These are phyloP conservation scores for Fusarium brevicatenulatum DNA, from an alignment of 2,329 filamentous ascomycete genomes.

Conservation along the genomic window DNA sequence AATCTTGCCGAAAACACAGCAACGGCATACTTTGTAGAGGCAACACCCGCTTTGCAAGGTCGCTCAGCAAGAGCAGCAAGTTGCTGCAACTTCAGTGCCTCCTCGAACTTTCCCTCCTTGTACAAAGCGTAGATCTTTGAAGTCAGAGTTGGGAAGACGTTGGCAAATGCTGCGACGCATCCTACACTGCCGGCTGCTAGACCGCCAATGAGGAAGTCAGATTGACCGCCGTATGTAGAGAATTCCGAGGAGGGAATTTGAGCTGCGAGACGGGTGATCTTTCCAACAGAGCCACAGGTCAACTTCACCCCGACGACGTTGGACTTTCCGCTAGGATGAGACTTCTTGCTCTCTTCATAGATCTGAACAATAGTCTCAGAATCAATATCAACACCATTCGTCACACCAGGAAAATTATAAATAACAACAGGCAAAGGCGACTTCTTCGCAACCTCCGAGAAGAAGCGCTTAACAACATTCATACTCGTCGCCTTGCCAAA, in stretches of 20 bases:
- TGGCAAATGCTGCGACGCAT: slow-evolving; percentile 71
- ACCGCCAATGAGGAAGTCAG: slow-evolving; percentile 74
- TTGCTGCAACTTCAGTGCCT: slow-evolving; percentile 69
- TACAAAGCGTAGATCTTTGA: slow-evolving; percentile 71
- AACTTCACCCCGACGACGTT: slow-evolving; percentile 78
- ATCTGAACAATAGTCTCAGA: slow-evolving; percentile 63
- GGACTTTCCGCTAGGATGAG: slow-evolving; percentile 41
- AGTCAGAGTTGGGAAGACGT: slow-evolving; percentile 68
- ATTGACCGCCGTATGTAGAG: slow-evolving; percentile 76
- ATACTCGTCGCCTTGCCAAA: slow-evolving; percentile 71
- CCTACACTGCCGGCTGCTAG: slow-evolving; percentile 68
- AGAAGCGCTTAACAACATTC: slow-evolving; percentile 68
- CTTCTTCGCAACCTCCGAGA: slow-evolving; percentile 63
- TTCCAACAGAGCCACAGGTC: slow-evolving; percentile 77
- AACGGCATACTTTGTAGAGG: slow-evolving; percentile 74
- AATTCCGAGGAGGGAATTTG: slow-evolving; percentile 65
- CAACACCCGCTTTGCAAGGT: slow-evolving; percentile 73
- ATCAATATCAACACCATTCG: slow-evolving; percentile 74
- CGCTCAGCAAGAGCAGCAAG: slow-evolving; percentile 73
- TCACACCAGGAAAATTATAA: slow-evolving; percentile 76
- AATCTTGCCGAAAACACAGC: slow-evolving; percentile 66
- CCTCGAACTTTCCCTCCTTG: slow-evolving; percentile 63
- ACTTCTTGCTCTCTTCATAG: slow-evolving; percentile 36
- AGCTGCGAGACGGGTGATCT: slow-evolving; percentile 70
- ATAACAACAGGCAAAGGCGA: slow-evolving; percentile 68